phyloP scores from a whole-genome alignment of 192 early-diverging fungal genomes.

The Linnemannia schmuckeri region DNA sequence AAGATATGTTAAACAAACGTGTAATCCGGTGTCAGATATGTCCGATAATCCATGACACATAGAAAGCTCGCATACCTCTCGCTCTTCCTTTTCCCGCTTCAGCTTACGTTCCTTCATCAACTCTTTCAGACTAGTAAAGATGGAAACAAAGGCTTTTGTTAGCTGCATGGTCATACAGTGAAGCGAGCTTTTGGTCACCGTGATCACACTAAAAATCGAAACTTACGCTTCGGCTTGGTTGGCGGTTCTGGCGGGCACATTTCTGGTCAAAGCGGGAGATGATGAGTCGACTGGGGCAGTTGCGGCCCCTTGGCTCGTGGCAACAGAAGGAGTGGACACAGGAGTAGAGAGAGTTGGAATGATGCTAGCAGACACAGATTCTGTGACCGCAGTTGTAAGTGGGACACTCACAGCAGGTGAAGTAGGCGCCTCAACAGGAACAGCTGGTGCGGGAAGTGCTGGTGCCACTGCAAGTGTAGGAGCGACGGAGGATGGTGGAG shows the following conservation, averaged over 20 bases:
- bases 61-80: conserved; percentile 4
- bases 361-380: not conserved
- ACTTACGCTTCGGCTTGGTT: conserved; percentile 28
- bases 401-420: not conserved
- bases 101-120: conserved; percentile 48
- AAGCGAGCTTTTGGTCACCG: not conserved
- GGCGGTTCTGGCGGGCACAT: not conserved
- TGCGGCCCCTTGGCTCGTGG: not conserved
- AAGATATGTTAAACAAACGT: not conserved
- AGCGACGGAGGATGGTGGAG: conserved; percentile 19
- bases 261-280: not conserved
- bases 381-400: not conserved
- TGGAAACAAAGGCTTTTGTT: not conserved
- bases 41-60: not conserved
- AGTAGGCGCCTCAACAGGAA: not conserved
- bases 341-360: not conserved
- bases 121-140: conserved; percentile 31
- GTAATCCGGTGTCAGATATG: not conserved
- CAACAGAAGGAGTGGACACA: not conserved
- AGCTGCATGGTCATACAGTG: not conserved
- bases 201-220: not conserved
- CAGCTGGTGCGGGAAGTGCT: not conserved
- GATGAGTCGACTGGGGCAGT: not conserved
- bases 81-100: conserved; percentile 47
- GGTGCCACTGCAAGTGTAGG: not conserved